Evolutionary conservation across 2,329 filamentous ascomycete species (phyloP), one percentile per base, ranked within the genome.

Genomic region (Hypoxylon sp.): DNA sequence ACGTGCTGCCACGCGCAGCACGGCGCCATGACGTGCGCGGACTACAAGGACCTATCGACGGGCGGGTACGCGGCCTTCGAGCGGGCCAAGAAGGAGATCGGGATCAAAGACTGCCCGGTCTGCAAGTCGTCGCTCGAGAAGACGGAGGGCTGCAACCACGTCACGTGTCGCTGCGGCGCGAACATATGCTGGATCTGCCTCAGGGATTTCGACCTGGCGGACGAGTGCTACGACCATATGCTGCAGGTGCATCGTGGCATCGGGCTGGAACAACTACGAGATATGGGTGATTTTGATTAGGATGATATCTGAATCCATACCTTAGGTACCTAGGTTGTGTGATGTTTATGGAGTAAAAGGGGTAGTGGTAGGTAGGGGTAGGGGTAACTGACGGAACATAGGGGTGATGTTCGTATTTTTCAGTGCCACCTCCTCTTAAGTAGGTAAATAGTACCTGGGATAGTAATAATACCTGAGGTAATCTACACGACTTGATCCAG

Each of bases 101-200:
- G 71, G 0, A 70, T 75, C 8, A 71, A 74, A 37, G 63, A 72
- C 31, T 79, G 77, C 26, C 75, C 73, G 0, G 60, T 57, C 9
- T 78, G 77, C 53, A 62, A 59, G 11, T 71, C 68, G 1, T 42
- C 67, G 2, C 71, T 79, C 1, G 69, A 77, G 52, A 79, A 78
- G 66, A 61, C 45, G 0, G 63, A 64, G 0, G 78, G 77, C 0
- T 81, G 78, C 52, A 72, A 78, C 53, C 76, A 80, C 56, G 75
- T 80, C 51, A 59, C 51, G 0, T 80, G 78, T 50, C 29, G 52
- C 0, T 81, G 78, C 47, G 53, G 63, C 2, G 57, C 67, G 1
- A 73, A 79, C 47, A 75, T 79, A 20, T 81, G 77, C 51, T 81
- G 76, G 76, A 65, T 72, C 2, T 81, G 78, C 49, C 52, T 78